Conservation (phyloP, 2,329 filamentous ascomycete species). For the Trichoderma aggressivum region DNA sequence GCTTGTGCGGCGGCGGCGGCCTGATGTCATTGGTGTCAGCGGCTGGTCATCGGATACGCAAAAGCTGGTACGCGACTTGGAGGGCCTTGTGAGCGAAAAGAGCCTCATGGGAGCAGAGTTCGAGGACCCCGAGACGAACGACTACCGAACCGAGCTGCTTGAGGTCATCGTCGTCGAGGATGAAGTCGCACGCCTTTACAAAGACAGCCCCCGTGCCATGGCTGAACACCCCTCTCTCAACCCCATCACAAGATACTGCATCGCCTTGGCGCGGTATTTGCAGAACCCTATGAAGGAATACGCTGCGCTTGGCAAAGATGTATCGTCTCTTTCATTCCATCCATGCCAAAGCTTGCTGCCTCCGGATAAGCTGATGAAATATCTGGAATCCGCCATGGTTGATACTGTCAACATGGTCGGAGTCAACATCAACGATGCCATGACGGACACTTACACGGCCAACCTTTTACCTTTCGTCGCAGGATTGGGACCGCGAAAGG, state of each 20-base stretch:
- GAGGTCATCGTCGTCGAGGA: slow-evolving; percentile 94
- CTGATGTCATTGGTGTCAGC: slow-evolving; percentile 86
- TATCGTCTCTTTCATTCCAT: slow-evolving; percentile 83
- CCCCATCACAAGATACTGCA: slow-evolving; percentile 81
- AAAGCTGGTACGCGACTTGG: slow-evolving; percentile 76
- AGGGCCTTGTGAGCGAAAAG: slow-evolving; percentile 73
- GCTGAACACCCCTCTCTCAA: slow-evolving; percentile 77
- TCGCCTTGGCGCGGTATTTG: slow-evolving; percentile 84
- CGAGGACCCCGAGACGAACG: slow-evolving; percentile 71
- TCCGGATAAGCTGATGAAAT: slow-evolving; percentile 79
- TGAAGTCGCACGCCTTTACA: slow-evolving; percentile 93
- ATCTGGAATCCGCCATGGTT: slow-evolving; percentile 93
- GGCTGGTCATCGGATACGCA: slow-evolving; percentile 86
- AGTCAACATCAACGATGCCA: slow-evolving; percentile 90
- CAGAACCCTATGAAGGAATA: slow-evolving; percentile 97
- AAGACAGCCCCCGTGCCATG: slow-evolving; percentile 77
- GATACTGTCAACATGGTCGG: slow-evolving; percentile 98
- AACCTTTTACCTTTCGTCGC: slow-evolving; percentile 88
- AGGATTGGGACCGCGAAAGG: slow-evolving; percentile 88
- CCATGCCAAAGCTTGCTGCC: slow-evolving; percentile 85
- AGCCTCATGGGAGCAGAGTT: slow-evolving; percentile 77
- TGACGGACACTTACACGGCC: slow-evolving; percentile 75
- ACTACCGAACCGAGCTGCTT: slow-evolving; percentile 72
- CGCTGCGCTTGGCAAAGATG: slow-evolving; percentile 83
- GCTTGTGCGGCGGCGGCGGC: slow-evolving; percentile 72